These are phyloP conservation scores for Vigna angularis DNA, from an alignment of 306 rosid species.

Conservation along the genomic window DNA sequence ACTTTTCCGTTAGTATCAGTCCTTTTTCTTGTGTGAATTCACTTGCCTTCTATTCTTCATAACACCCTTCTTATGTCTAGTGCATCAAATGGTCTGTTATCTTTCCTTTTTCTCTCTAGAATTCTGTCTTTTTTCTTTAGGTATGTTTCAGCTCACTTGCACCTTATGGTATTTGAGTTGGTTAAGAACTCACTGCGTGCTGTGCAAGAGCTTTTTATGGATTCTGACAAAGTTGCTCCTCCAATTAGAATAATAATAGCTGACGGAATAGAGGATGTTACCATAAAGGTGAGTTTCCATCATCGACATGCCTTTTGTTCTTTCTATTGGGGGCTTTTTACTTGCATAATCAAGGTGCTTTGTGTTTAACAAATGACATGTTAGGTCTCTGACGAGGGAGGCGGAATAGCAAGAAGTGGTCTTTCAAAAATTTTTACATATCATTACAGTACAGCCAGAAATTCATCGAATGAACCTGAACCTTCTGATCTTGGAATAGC, in stretches of 20 bases:
- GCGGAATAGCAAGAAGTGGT: constrained; percentile 87
- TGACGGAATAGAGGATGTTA: constrained; percentile 94
- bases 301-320: background rate
- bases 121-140: constrained; percentile 49
- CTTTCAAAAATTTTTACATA: constrained; percentile 80
- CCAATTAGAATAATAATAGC: constrained; percentile 86
- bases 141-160: constrained; percentile 92
- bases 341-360: background rate
- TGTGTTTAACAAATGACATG: constrained; percentile 13
- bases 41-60: no score
- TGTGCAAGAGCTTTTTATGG: constrained; percentile 84
- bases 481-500: constrained; percentile 58
- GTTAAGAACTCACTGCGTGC: constrained; percentile 97
- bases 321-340: background rate
- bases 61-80: no score
- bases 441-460: constrained; percentile 83
- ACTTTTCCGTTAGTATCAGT: constrained; percentile 75
- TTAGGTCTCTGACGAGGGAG: constrained; percentile 83
- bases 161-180: constrained; percentile 96
- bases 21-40: no score
- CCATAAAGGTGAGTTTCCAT: constrained; percentile 53
- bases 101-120: background rate
- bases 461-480: constrained; percentile 64
- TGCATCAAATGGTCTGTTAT: no score
- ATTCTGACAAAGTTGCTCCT: constrained; percentile 80